phyloP scores from a whole-genome alignment of 2,329 filamentous ascomycete species.

The Ophiostoma australiae region DNA sequence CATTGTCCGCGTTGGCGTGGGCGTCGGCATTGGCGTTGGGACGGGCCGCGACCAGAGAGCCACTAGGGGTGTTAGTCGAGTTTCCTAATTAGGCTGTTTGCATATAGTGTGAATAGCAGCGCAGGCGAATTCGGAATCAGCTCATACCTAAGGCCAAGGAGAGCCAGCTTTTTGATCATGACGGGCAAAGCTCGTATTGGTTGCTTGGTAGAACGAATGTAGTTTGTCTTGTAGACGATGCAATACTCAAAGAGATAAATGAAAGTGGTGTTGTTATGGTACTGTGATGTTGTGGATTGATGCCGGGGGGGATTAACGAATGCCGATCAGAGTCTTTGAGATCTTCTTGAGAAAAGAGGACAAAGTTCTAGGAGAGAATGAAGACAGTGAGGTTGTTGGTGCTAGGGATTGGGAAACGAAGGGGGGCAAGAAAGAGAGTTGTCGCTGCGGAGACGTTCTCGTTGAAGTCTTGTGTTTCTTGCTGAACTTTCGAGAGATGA shows the following conservation, averaged over 20 bases:
- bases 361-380: neutral
- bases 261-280: neutral
- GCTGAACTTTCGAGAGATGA: neutral
- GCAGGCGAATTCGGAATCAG: neutral
- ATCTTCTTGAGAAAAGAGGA: neutral
- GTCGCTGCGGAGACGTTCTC: neutral
- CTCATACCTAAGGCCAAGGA: conserved; percentile 27
- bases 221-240: neutral
- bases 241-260: neutral
- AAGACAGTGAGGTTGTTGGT: neutral
- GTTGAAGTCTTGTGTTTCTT: conserved; percentile 12
- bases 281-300: neutral
- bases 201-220: neutral
- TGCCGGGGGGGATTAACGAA: neutral
- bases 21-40: conserved; percentile 20
- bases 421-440: neutral
- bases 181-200: neutral
- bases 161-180: conserved; percentile 24
- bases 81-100: conserved; percentile 13
- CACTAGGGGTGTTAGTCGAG: conserved; percentile 5
- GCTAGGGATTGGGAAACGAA: neutral
- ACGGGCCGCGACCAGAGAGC: conserved; percentile 24
- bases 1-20: conserved; percentile 23
- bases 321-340: neutral
- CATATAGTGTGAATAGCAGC: neutral